These are phyloP conservation scores for Rhodosporidiobolus sp. DNA, from an alignment of 768 basidiomycete species.

Conservation along the genomic window DNA sequence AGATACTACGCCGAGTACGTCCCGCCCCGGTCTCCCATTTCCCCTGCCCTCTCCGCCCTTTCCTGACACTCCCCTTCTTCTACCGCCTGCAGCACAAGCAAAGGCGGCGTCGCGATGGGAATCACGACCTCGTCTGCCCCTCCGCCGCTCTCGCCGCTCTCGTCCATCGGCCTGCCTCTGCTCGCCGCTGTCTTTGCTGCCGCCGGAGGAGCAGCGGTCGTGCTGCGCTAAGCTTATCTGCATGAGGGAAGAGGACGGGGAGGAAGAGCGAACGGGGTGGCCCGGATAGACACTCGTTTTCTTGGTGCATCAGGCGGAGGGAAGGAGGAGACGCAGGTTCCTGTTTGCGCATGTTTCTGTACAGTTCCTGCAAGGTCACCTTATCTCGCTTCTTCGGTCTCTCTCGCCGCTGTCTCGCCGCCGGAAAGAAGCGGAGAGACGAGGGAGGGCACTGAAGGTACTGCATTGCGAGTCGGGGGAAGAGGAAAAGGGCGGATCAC, in stretches of 20 bases:
- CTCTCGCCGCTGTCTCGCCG: no score
- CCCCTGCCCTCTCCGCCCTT: background rate
- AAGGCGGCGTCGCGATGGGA: conserved; percentile 28
- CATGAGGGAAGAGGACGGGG: background rate
- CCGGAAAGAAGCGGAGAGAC: no score
- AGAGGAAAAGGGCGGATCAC: no score
- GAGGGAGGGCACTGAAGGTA: no score
- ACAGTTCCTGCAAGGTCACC: no score
- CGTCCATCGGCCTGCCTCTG: conserved; percentile 1
- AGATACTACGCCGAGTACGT: conserved; percentile 21
- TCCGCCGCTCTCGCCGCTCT: no score
- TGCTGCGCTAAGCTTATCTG: background rate
- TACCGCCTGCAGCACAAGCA: conserved; percentile 20
- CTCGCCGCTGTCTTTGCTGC: background rate
- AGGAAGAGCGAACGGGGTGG: background rate
- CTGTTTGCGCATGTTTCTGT: no score
- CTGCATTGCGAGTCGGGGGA: no score
- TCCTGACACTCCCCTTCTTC: background rate
- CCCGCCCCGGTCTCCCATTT: no score
- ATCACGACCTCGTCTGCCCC: conserved; percentile 19
- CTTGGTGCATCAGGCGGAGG: no score
- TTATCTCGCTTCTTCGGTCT: no score
- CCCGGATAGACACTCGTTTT: background rate
- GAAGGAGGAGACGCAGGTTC: no score
- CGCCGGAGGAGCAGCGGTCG: background rate